Conservation (phyloP, 805 yeast species). For the Yamadazyma sp. region DNA sequence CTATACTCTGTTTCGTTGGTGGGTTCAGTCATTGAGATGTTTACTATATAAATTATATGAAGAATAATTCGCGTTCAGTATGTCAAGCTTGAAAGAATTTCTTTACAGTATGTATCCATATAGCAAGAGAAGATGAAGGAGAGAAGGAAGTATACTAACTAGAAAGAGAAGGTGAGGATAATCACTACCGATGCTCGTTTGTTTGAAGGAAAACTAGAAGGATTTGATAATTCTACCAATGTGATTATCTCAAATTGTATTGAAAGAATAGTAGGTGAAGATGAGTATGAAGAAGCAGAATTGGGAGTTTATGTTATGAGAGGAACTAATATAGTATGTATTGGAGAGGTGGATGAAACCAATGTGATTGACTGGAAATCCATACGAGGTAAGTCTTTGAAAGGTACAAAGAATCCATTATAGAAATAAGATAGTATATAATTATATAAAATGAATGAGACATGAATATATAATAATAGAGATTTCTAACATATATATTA, state of each 20-base stretch:
- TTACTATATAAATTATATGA: too few species aligned
- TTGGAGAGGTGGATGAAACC: conserved; percentile 47
- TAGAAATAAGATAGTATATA: too few species aligned
- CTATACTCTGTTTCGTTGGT: too few species aligned
- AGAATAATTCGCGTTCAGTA: conserved; percentile 8
- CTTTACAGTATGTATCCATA: conserved; percentile 27
- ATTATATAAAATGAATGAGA: not conserved
- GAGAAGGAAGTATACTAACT: conserved; percentile 12
- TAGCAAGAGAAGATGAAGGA: not conserved
- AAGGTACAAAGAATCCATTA: conserved; percentile 40
- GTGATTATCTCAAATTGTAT: conserved; percentile 49
- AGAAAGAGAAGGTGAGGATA: conserved; percentile 31
- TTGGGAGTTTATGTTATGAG: conserved; percentile 53
- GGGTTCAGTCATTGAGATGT: too few species aligned
- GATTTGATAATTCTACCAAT: conserved; percentile 66
- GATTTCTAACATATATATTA: too few species aligned
- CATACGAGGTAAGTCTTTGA: conserved; percentile 29
- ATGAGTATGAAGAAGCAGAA: conserved; percentile 36
- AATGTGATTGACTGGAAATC: conserved; percentile 39
- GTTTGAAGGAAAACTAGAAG: conserved; percentile 44
- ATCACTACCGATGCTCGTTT: conserved; percentile 43
- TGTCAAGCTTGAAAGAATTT: conserved; percentile 33
- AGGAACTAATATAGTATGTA: conserved; percentile 57
- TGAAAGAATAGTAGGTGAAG: conserved; percentile 42
- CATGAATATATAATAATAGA: not conserved